Evolutionary conservation across 495 filamentous ascomycete genomes (phyloP).

Genomic region (Mycothermus thermophilus): DNA sequence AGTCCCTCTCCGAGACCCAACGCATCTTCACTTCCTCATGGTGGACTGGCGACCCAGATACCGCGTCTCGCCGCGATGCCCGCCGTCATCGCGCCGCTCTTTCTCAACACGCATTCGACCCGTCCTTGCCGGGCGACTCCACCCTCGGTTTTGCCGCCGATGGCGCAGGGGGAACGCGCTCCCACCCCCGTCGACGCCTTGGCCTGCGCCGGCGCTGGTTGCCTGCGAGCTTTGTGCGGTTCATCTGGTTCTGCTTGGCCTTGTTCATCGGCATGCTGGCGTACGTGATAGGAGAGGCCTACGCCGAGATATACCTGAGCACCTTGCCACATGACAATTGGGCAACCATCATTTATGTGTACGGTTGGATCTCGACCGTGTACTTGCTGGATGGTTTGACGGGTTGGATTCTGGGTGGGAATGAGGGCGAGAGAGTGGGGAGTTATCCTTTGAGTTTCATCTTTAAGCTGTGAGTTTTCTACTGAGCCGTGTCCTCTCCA

Average conservation of each 20-base stretch:
- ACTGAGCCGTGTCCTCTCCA: neutral
- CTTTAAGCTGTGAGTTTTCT: slow-evolving; percentile 42
- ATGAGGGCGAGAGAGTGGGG: slow-evolving; percentile 44
- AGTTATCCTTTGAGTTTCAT: slow-evolving; percentile 50
- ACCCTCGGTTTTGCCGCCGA: slow-evolving; percentile 14
- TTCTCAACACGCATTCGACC: slow-evolving; percentile 15
- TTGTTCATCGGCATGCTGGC: slow-evolving; percentile 45
- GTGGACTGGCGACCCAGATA: slow-evolving; percentile 40
- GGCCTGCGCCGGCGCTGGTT: slow-evolving; percentile 37
- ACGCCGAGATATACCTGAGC: slow-evolving; percentile 50
- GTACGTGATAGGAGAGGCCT: slow-evolving; percentile 51
- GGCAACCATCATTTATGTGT: slow-evolving; percentile 51
- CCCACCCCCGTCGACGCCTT: slow-evolving; percentile 21
- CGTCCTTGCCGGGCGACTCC: slow-evolving; percentile 14
- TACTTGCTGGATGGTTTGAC: slow-evolving; percentile 44
- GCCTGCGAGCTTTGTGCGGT: slow-evolving; percentile 47
- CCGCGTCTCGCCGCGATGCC: slow-evolving; percentile 22
- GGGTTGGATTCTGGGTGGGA: slow-evolving; percentile 47
- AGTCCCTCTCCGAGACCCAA: slow-evolving; percentile 46
- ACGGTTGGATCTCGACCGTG: slow-evolving; percentile 50
- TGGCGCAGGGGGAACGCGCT: no score
- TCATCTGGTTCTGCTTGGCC: slow-evolving; percentile 52
- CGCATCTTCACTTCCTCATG: slow-evolving; percentile 47
- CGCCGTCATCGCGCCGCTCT: slow-evolving; percentile 19
- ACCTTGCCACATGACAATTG: slow-evolving; percentile 49